Base-by-base conservation (phyloP, 2,329 filamentous ascomycete genomes). In the Colletotrichum viniferum region DNA sequence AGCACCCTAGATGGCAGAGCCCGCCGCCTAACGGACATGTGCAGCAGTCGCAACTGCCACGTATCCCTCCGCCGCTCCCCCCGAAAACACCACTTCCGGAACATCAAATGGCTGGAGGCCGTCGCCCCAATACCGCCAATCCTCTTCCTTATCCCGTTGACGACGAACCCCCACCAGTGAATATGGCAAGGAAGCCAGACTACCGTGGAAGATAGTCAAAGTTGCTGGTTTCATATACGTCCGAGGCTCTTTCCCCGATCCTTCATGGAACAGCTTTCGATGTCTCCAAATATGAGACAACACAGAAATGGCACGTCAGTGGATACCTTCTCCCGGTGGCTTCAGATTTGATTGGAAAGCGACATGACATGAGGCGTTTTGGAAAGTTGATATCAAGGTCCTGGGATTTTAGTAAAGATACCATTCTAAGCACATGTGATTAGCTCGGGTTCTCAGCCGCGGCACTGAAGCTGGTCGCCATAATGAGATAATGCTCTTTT, bases 171-270 rank as follows among this genome's bases (percentile, higher is more conserved):
- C 96, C 96, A 4, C 88, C 91, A 8, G 95, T 97, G 9, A 97
- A 98, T 80, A 94, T 95, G 90, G 92, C 94, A 60, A 92, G 93
- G 79, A 98, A 98, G 83, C 96, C 96, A 1, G 93, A 94, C 64
- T 95, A 93, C 79, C 88, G 87, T 72, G 86, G 88, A 58, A 85
- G 89, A 76, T 90, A 78, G 86, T 34, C 3, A 24, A 32, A 55
- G 13, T 60, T 8, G 21, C 30, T 16, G 16, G 28, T 10, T 24
- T 36, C 5, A 16, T 10, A 62, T 32, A 61, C 61, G 32, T 43
- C 26, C 18, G 16, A 14, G 9, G 12, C 43, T 52, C 43, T 52
- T 21, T 24, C n/a, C n/a, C 43, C n/a, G 32, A 28, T 36, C 14
- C 21, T 36, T 38, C 13, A 14, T 21, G 30, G 18, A 36, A 32